These are phyloP conservation scores for Neckera pumila DNA, from an alignment of 225 moss, liverwort and hornwort genomes.

Conservation along the genomic window DNA sequence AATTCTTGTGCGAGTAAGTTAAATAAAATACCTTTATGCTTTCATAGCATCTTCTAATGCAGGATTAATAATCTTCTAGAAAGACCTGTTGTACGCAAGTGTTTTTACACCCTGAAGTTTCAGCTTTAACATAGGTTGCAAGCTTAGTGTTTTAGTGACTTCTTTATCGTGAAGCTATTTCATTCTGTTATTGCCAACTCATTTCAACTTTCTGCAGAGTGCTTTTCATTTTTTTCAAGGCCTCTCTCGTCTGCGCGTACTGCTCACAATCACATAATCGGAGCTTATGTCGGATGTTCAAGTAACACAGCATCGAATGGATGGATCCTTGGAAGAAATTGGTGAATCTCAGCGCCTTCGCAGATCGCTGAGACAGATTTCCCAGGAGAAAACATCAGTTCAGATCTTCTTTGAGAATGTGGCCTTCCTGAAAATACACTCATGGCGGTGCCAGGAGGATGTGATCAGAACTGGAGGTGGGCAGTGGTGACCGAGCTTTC, in stretches of 20 bases:
- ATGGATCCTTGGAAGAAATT: constrained; percentile 89
- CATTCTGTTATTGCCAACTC: not conserved
- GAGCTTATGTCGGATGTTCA: constrained; percentile 99
- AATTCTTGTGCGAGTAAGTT: constrained; percentile 90
- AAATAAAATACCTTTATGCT: not conserved
- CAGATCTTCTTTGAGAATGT: constrained; percentile 74
- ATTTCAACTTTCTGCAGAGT: constrained; percentile 49
- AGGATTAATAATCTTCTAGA: not conserved
- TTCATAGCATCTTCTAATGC: not conserved
- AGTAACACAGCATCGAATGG: constrained; percentile 84
- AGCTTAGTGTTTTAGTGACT: not conserved
- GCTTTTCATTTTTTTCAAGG: constrained; percentile 81
- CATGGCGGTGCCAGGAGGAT: constrained; percentile 53
- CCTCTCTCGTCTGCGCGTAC: constrained; percentile 84
- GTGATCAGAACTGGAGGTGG: constrained; percentile 80
- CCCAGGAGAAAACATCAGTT: constrained; percentile 62
- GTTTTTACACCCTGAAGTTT: not conserved
- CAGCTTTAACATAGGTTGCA: not conserved
- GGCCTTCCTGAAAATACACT: constrained; percentile 71
- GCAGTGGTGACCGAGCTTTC: constrained; percentile 70
- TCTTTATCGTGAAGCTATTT: not conserved
- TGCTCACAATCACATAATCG: constrained; percentile 93
- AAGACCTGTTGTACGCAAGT: not conserved
- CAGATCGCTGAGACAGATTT: constrained; percentile 75
- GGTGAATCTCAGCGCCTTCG: constrained; percentile 93